A percentile compares a stretch with the other conserved stretches of the same genome.
phyloP scores from a whole-genome alignment of 2,329 filamentous ascomycete species.

The Trichoderma koningii region DNA sequence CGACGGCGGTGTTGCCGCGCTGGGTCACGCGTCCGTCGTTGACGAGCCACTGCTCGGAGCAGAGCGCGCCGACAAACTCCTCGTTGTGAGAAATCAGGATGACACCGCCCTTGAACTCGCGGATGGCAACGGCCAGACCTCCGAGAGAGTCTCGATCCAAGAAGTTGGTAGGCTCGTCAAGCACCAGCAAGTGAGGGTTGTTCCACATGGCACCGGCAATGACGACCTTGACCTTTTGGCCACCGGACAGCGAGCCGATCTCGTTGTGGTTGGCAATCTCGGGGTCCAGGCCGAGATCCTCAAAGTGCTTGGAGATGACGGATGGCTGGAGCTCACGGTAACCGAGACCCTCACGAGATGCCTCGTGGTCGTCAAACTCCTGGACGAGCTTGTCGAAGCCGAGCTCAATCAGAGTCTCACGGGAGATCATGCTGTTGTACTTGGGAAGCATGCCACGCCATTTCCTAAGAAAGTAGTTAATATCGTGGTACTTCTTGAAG shows the following conservation, averaged over 20 bases:
- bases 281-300: slow-evolving; percentile 91
- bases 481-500: background rate
- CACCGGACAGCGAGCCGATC: slow-evolving; percentile 92
- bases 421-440: slow-evolving; percentile 87
- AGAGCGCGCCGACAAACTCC: slow-evolving; percentile 94
- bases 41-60: slow-evolving; percentile 95
- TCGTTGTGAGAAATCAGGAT: slow-evolving; percentile 99
- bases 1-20: slow-evolving; percentile 74
- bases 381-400: slow-evolving; percentile 94
- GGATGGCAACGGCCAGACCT: slow-evolving; percentile 94
- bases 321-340: slow-evolving; percentile 92
- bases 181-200: slow-evolving; percentile 94
- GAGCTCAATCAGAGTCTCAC: slow-evolving; percentile 82
- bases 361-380: slow-evolving; percentile 98
- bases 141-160: slow-evolving; percentile 97
- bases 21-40: slow-evolving; percentile 83
- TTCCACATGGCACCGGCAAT: slow-evolving; percentile 98
- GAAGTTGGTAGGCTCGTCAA: slow-evolving; percentile 99
- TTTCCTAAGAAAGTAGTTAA: slow-evolving; percentile 57
- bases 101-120: slow-evolving; percentile 96
- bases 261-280: slow-evolving; percentile 99
- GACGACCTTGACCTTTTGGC: slow-evolving; percentile 99
- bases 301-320: slow-evolving; percentile 96
- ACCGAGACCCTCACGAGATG: slow-evolving; percentile 95
- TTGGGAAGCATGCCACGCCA: slow-evolving; percentile 89